These are phyloP conservation scores for Penicillium aurantiogriseum DNA, from an alignment of 2,329 filamentous ascomycete genomes.

Conservation along the genomic window DNA sequence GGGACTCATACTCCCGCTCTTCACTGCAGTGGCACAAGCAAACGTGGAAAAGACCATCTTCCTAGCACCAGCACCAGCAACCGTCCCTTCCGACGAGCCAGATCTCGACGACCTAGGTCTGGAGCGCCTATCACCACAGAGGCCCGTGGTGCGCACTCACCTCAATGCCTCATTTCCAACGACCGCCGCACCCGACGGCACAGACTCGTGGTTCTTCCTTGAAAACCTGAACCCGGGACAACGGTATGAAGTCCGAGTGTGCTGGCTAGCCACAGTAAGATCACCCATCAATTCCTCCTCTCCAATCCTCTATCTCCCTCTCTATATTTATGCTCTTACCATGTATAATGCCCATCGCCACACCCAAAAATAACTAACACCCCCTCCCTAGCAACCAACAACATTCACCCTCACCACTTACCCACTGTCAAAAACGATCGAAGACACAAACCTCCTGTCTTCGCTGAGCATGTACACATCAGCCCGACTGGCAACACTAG, in stretches of 20 bases:
- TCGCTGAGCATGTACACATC: slow-evolving; percentile 65
- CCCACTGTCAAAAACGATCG: slow-evolving; percentile 60
- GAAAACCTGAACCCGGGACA: slow-evolving; percentile 66
- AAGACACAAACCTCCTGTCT: slow-evolving; percentile 60
- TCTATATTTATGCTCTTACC: neutral
- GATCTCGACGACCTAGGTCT: slow-evolving; percentile 63
- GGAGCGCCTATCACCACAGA: slow-evolving; percentile 60
- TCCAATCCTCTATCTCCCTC: neutral
- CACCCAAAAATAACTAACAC: slow-evolving; percentile 15
- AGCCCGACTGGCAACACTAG: slow-evolving; percentile 43
- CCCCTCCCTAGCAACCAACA: slow-evolving; percentile 71
- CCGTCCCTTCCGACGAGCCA: slow-evolving; percentile 56
- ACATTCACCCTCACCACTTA: slow-evolving; percentile 69
- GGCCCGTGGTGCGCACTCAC: slow-evolving; percentile 58
- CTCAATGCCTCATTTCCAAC: slow-evolving; percentile 69
- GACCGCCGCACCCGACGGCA: slow-evolving; percentile 52
- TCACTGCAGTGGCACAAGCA: slow-evolving; percentile 43
- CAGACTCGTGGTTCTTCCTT: slow-evolving; percentile 76
- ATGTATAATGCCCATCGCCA: neutral
- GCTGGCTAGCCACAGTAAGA: slow-evolving; percentile 87
- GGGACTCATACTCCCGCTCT: slow-evolving; percentile 18
- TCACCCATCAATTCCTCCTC: neutral
- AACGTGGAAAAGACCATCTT: slow-evolving; percentile 95
- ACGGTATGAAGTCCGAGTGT: slow-evolving; percentile 87
- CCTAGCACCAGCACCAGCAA: slow-evolving; percentile 62